Percentiles rank a stretch among this genome's conserved stretches.
These are phyloP conservation scores for Aschersonia sp. DNA, from an alignment of 2,329 filamentous ascomycete species.

Conservation along the genomic window DNA sequence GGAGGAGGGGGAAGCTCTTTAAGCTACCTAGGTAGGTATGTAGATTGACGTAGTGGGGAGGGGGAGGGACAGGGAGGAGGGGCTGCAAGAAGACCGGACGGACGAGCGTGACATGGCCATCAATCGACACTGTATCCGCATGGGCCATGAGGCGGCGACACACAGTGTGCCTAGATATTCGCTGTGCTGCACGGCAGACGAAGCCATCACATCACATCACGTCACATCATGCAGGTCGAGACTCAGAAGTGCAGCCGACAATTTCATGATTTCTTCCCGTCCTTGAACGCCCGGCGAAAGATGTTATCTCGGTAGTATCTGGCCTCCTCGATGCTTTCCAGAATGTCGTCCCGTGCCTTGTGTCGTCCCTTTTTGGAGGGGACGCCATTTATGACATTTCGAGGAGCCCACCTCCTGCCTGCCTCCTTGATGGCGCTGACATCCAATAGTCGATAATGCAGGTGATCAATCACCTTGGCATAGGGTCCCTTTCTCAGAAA, in stretches of 20 bases:
- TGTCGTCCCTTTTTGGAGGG: conserved; percentile 66
- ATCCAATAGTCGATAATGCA: conserved; percentile 85
- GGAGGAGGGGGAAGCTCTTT: conserved; percentile 11
- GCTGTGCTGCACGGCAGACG: no score
- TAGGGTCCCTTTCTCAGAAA: conserved; percentile 71
- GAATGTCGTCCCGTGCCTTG: conserved; percentile 74
- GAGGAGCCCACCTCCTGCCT: conserved; percentile 58
- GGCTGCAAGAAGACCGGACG: background rate
- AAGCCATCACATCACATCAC: no score
- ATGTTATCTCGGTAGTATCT: conserved; percentile 63
- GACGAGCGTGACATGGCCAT: no score
- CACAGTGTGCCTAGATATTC: no score
- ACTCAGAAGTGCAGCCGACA: no score
- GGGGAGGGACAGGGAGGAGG: background rate
- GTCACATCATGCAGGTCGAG: background rate
- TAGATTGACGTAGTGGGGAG: conserved; percentile 2
- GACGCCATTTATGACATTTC: conserved; percentile 32
- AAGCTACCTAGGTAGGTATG: conserved; percentile 7
- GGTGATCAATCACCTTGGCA: conserved; percentile 52
- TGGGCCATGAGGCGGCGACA: no score
- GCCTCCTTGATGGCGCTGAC: conserved; percentile 90
- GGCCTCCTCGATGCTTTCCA: conserved; percentile 91
- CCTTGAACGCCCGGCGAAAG: conserved; percentile 30
- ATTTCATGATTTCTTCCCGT: background rate
- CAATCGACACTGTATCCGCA: no score